Base-by-base conservation (phyloP, 495 filamentous ascomycete species). In the Lindgomyces ingoldianus region DNA sequence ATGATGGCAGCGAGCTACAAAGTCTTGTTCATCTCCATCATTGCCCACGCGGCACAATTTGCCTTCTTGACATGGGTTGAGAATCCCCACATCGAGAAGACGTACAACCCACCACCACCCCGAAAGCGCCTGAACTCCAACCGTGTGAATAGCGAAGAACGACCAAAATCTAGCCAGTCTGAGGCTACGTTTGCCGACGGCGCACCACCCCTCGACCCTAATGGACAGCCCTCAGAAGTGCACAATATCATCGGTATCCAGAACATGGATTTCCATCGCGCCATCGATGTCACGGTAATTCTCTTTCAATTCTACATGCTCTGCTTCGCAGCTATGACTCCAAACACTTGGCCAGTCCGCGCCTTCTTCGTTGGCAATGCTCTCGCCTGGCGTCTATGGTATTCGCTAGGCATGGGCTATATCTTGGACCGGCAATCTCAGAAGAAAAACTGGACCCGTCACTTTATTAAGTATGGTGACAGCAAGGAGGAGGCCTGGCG, bases 21-120 rank as follows among this genome's bases (percentile, higher is more conserved):
- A 64, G 94, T 98, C 57, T 81, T 98, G 10, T 91, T 95, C 81
- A 96, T 96, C 73, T 98, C 95, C 18, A 91, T 98, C 65, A 77
- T 92, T 74, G 95, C 93, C 65, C 94, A 98, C 79, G 90, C 91
- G 72, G 89, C 91, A 62, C 94, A 98, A 78, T 93, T 98, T 71
- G 88, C 86, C 33, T 98, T 98, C 80, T 81, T 98, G 62, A 83
- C 88, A 3, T 75, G 90, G 46, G 88, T 98, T 55, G 94, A 98
- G 76, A 96, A 96, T 73, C 94, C 94, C 14, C 94, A 98, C 70
- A 98, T 98, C 75, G 93, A 98, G 74, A 96, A 95, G 79, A 97
- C 88, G 10, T 98, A 98, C 79, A 96, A 97, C 72, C 83, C 91
- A 25, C 93, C 92, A 25, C 85, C 91, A 29, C 86, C 91, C 45